Evolutionary conservation across 2,329 filamentous ascomycete species (phyloP), one percentile per base, ranked within the genome.

Genomic region (Ceratocystis smalleyi): DNA sequence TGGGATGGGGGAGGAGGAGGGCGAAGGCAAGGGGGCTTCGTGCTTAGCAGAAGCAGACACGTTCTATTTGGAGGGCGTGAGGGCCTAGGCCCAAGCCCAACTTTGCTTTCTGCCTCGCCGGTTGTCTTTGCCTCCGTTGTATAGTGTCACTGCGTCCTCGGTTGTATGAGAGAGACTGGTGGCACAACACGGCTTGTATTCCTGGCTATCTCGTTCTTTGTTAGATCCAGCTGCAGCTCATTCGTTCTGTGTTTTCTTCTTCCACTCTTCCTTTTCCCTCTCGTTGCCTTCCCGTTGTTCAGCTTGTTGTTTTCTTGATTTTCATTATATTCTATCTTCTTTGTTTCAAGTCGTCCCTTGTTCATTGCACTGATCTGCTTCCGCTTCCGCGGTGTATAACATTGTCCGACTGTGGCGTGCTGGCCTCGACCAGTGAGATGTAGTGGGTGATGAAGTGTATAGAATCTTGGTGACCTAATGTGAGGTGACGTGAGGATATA

Each of bases 241-340:
- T 43, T 66, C 45, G 35, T 71, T 72, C 70, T 69, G 64, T 69
- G 67, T 67, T 67, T 68, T 71, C 71, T 71, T 68, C 66, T 71
- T 72, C 69, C 68, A 71, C 70, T 68, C 66, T 71, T 72, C 69
- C 68, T 62, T 67, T 55, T 62, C 67, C 68, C 59, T 62, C 64
- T 67, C 64, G 55, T 68, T 68, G 65, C 61, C 65, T 62, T 65
- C 66, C 65, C 66, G 27, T 40, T 61, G 10, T 60, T 55, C 12
- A 67, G 67, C 67, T 68, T 70, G 71, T 70, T 68, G 66, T 71
- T 71, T 69, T 67, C 68, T 55, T 59, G 60, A 61, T 67, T 66
- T 57, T 68, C 67, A 65, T 43, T 61, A 51, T 43, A 43, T 54
- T 68, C 68, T 43, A 57, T 43, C 49, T 43, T 43, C 30, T 49